Evolutionary conservation across 257 asterid genomes (phyloP), one percentile per base, ranked within the genome.

Genomic region (Knoxia roxburghii): DNA sequence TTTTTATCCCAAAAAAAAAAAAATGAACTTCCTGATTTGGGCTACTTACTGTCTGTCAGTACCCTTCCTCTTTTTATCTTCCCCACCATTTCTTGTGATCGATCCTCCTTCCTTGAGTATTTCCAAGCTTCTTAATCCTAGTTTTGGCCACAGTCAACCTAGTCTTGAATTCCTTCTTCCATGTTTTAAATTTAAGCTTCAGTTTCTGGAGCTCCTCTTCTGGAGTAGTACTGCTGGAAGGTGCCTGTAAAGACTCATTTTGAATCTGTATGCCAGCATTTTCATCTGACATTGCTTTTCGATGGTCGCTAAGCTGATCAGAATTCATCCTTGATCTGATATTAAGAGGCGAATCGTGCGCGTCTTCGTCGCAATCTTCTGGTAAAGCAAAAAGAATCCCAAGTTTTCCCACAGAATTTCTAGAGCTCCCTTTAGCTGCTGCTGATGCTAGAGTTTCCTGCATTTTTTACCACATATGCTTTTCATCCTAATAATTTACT

Each of bases 141-240:
- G 82, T 66, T 72, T 84, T 80, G 45, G 84, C 79, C 46, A 83
- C 85, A 72, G 75, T 73, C 63, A 90, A 65, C 81, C 70, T 82
- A 57, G 11, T 64, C 45, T 68, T 86, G 82, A 81, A 90, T 8
- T 84, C 92, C 29, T 80, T 76, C 72, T 81, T 86, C 97, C 97
- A 90, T 57, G 79, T 72, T 71, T 79, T 79, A 54, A 88, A 90
- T 57, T 73, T 79, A 10, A 43, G 41, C 78, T 80, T 83, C 79
- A 88, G 79, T 24, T 79, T 79, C 1, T 72, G 73, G 33, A 87
- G 80, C 80, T 87, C 89, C 58, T 65, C 83, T 0, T 46, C 57
- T 49, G 73, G 73, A 48, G 69, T 48, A 53, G 54, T 24, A 30
- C 32, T 66, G 29, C 32, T 66, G 29, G 61, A 26, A 48, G 68